Evolutionary conservation across 768 basidiomycete genomes (phyloP).

Genomic region (Pleurotus ostreatus): DNA sequence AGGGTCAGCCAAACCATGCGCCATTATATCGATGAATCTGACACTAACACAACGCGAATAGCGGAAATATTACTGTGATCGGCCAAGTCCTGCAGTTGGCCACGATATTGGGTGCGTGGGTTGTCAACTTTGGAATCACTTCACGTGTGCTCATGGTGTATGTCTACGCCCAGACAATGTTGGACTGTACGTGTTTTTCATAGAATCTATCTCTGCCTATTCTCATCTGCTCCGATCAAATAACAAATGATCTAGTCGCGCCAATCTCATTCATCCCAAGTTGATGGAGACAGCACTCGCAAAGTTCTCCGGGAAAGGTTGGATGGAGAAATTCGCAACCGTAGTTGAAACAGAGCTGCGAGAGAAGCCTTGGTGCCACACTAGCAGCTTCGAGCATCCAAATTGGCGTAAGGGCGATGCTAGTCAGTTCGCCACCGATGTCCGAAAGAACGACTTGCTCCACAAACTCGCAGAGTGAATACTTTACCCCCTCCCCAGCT

Average conservation of each 20-base stretch:
- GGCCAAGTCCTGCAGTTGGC: constrained; percentile 48
- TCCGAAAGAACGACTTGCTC: constrained; percentile 30
- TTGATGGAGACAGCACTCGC: constrained; percentile 37
- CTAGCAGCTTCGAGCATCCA: constrained; percentile 42
- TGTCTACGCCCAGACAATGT: constrained; percentile 31
- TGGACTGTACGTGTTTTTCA: constrained; percentile 31
- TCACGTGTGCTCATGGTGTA: constrained; percentile 8
- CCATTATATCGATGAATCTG: not conserved
- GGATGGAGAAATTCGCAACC: constrained; percentile 38
- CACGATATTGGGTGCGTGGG: constrained; percentile 38
- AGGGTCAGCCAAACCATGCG: constrained; percentile 24
- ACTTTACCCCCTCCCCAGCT: not conserved
- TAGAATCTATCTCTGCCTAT: not conserved
- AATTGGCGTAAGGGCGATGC: constrained; percentile 37
- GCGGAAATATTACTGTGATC: constrained; percentile 45
- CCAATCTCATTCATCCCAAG: constrained; percentile 35
- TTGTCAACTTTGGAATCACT: not conserved
- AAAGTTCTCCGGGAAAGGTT: constrained; percentile 39
- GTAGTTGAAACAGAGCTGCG: constrained; percentile 41
- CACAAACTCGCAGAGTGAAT: constrained; percentile 7
- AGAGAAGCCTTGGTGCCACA: constrained; percentile 49
- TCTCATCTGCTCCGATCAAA: constrained; percentile 8
- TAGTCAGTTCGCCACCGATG: constrained; percentile 45
- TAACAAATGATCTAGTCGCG: constrained; percentile 25
- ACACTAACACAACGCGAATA: constrained; percentile 13